Evolutionary conservation across 2,329 filamentous ascomycete genomes (phyloP).

Genomic region (Exophiala calicioides): DNA sequence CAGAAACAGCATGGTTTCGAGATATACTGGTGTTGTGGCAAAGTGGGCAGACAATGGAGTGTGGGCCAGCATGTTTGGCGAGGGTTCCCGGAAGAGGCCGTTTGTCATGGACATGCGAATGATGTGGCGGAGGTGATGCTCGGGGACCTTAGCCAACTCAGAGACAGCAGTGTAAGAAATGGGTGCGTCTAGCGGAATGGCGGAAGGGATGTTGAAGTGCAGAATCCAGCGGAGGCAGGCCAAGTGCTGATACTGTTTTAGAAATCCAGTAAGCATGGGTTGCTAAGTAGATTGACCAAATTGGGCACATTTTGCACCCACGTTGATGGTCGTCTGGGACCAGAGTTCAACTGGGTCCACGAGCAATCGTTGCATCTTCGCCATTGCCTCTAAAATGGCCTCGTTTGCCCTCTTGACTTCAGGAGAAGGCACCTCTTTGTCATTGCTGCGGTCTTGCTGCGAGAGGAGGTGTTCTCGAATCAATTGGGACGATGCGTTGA

Average conservation of each 20-base stretch:
- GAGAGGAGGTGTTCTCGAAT: no score
- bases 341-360: slow-evolving; percentile 1
- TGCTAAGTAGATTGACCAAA: no score
- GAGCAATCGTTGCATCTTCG: background rate
- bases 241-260: slow-evolving; percentile 30
- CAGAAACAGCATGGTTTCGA: slow-evolving; percentile 60
- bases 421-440: no score
- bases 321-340: slow-evolving; percentile 5
- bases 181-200: slow-evolving; percentile 32
- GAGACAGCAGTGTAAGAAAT: slow-evolving; percentile 36
- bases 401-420: no score
- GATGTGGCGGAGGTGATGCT: slow-evolving; percentile 36
- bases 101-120: slow-evolving; percentile 61
- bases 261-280: background rate
- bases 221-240: slow-evolving; percentile 35
- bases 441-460: no score
- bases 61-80: slow-evolving; percentile 55
- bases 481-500: no score
- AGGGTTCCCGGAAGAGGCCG: slow-evolving; percentile 56
- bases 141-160: slow-evolving; percentile 28
- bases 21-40: slow-evolving; percentile 20
- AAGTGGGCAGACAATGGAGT: slow-evolving; percentile 57
- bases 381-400: background rate
- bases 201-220: slow-evolving; percentile 35
- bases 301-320: background rate